These are phyloP conservation scores for Leccinum disarticulatum DNA, from an alignment of 768 basidiomycete species.

Conservation along the genomic window DNA sequence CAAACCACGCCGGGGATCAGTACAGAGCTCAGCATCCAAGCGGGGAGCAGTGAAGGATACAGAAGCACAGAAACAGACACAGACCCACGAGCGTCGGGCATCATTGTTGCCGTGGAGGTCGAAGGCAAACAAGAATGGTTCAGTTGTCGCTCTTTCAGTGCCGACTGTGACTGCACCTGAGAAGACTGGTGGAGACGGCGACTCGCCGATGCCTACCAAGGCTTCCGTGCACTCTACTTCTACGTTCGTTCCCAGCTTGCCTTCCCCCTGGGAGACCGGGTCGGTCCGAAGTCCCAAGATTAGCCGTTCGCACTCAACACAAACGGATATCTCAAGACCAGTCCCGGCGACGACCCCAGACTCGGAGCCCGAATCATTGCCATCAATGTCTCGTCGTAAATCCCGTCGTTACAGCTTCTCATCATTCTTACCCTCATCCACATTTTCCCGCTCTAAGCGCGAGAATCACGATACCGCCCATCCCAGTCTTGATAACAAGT, in stretches of 20 bases:
- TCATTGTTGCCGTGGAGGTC: conserved; percentile 27
- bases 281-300: neutral
- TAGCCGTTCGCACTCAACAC: neutral
- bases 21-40: neutral
- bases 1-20: conserved; percentile 14
- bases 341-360: neutral
- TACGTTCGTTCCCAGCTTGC: neutral
- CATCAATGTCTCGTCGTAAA: conserved; percentile 9
- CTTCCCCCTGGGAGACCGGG: neutral
- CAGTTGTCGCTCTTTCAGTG: neutral
- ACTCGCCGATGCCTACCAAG: neutral
- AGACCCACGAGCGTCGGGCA: conserved; percentile 11
- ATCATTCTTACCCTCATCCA: conserved; percentile 21
- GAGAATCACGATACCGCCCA: conserved; percentile 12
- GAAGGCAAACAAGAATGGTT: conserved; percentile 8
- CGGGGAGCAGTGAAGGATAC: neutral
- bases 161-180: neutral
- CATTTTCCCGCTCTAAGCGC: conserved; percentile 22
- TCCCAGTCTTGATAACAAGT: neutral
- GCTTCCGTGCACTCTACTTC: neutral
- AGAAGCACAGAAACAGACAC: neutral
- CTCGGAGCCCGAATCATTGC: neutral
- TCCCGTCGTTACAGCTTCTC: conserved; percentile 26
- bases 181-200: neutral
- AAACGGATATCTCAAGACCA: neutral